phyloP scores from a whole-genome alignment of 108 stramenopile species.

The Asterionellopsis glacialis region DNA sequence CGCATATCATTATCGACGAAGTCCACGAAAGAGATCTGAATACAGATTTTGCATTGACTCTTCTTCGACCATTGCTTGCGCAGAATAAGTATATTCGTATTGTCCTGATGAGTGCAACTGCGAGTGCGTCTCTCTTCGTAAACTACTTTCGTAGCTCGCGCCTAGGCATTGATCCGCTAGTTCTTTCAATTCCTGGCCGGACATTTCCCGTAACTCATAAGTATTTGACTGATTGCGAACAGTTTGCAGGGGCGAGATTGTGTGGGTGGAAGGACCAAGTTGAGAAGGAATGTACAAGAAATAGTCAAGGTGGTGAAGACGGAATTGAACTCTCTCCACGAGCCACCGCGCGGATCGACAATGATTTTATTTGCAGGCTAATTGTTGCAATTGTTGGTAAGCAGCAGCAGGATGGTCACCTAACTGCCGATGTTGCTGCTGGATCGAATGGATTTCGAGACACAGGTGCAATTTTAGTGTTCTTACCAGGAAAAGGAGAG shows the following conservation, averaged over 20 bases:
- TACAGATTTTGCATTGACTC: constrained; percentile 64
- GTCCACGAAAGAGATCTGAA: constrained; percentile 69
- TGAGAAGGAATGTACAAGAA: not conserved
- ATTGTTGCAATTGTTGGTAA: constrained; percentile 6
- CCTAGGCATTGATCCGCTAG: constrained; percentile 8
- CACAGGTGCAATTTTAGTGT: constrained; percentile 61
- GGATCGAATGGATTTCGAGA: too few relatives aligned
- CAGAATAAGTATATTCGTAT: constrained; percentile 16
- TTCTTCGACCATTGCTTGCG: constrained; percentile 40
- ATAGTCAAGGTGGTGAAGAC: constrained; percentile 1
- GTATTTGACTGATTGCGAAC: constrained; percentile 50
- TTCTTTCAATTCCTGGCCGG: constrained; percentile 45
- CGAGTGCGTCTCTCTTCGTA: constrained; percentile 81
- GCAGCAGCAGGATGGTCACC: constrained; percentile 17
- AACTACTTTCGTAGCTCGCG: constrained; percentile 39
- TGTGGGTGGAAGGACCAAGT: not conserved
- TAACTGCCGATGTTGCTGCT: constrained; percentile 32
- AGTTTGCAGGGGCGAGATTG: constrained; percentile 13
- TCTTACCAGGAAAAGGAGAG: constrained; percentile 85
- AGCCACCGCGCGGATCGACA: constrained; percentile 35
- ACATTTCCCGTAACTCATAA: constrained; percentile 44
- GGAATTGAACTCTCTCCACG: constrained; percentile 34
- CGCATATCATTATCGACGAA: constrained; percentile 83
- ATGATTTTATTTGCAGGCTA: constrained; percentile 34
- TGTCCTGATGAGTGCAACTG: constrained; percentile 90